Base-by-base conservation (phyloP, 768 basidiomycete species). In the Podaxis rugospora region DNA sequence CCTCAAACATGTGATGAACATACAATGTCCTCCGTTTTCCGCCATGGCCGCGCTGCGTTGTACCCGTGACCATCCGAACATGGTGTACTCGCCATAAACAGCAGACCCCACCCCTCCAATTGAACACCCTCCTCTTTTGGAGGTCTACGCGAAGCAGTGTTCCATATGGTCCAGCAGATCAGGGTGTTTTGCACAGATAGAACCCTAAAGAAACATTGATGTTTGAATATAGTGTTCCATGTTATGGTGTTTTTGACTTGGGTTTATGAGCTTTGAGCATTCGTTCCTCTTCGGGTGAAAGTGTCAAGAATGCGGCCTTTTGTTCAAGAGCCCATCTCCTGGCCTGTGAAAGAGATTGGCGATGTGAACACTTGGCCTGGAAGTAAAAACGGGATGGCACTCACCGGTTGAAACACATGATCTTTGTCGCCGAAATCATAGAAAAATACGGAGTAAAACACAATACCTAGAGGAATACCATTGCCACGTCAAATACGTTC, bases 401-500 rank as follows among this genome's bases (percentile, higher is more conserved):
- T 69, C 63, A 88, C 87, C 23, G 85, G 83, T 70, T 79, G 81
- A 70, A 88, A 90, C 27, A 88, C 84, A 69, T 90, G 87, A 23
- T 90, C 88, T 51, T 77, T 75, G n/a, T 87, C 83, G 3, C 88
- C 88, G 70, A 83, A 89, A 69, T 90, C 86, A 54, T 83, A 80
- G 59, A 85, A 70, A 68, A 90, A 86, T 21, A 86, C 74, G 2
- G 79, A 79, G 63, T 89, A 90, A 3, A 84, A 40, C 14, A 76
- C 68, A n/a, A 80, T 73, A 23, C 75, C 87, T 89, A 64, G n/a
- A 64, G 16, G 27, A 40, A 44, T 63, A 55, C 16, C 7, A 56
- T 40, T 25, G 7, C 37, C 49, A 62, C 14, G 28, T 18, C 25
- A 52, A 16, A 35, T 32, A 44, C 13, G 27, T 28, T 44, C 21